These are phyloP conservation scores for Platismatia glauca DNA, from an alignment of 495 filamentous ascomycete species.

Conservation along the genomic window DNA sequence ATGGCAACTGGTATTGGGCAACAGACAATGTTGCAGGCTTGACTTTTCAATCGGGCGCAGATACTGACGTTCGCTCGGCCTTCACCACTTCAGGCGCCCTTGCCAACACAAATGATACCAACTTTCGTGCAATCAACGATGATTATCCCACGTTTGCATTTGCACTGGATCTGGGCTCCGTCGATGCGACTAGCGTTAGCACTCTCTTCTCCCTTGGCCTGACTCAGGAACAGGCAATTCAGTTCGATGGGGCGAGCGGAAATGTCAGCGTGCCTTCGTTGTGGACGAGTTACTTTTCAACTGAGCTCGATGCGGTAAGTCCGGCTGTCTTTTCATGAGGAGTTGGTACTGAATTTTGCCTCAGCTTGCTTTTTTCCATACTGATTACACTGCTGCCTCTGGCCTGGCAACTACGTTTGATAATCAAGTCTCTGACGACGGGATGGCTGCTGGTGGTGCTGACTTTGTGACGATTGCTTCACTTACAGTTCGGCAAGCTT, in stretches of 20 bases:
- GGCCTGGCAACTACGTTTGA: constrained; percentile 37
- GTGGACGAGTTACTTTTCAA: constrained; percentile 47
- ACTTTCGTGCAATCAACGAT: constrained; percentile 44
- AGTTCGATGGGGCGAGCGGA: constrained; percentile 38
- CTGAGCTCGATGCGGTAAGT: constrained; percentile 40
- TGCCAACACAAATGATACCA: constrained; percentile 37
- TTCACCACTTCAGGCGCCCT: constrained; percentile 39
- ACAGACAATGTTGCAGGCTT: constrained; percentile 34
- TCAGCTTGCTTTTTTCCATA: constrained; percentile 46
- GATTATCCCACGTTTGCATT: constrained; percentile 50
- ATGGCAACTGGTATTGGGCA: constrained; percentile 52
- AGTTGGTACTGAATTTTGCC: constrained; percentile 1
- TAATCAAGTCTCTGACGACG: constrained; percentile 39
- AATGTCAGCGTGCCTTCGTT: constrained; percentile 36
- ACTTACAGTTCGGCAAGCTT: constrained; percentile 71
- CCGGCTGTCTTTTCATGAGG: neutral
- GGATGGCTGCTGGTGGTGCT: constrained; percentile 37
- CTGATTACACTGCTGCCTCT: constrained; percentile 36
- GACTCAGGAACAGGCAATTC: constrained; percentile 44
- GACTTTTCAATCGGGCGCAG: constrained; percentile 44
- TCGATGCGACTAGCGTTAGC: constrained; percentile 29
- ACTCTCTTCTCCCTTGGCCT: constrained; percentile 47
- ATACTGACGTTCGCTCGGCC: constrained; percentile 39
- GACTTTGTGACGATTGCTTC: constrained; percentile 76
- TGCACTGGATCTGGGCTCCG: constrained; percentile 41